These are phyloP conservation scores for Grosmannia clavigera DNA, from an alignment of 2,329 filamentous ascomycete genomes.

Conservation along the genomic window DNA sequence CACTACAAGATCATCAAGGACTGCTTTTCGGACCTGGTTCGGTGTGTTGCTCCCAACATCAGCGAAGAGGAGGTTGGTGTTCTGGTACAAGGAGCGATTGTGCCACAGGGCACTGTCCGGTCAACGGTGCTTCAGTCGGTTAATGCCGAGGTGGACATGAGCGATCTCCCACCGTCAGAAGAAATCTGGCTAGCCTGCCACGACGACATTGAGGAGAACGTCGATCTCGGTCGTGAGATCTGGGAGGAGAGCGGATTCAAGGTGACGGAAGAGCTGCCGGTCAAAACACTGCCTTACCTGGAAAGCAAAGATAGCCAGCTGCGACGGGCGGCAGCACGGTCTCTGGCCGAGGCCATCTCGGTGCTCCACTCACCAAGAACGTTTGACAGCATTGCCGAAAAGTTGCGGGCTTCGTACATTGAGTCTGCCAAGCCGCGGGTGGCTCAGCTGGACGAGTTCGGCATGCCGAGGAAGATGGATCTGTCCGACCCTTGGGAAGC, in stretches of 20 bases:
- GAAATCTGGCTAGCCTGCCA: conserved; percentile 92
- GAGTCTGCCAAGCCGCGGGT: conserved; percentile 72
- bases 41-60: conserved; percentile 76
- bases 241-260: conserved; percentile 89
- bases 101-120: conserved; percentile 67
- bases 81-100: conserved; percentile 67
- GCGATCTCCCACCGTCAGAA: conserved; percentile 70
- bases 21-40: conserved; percentile 74
- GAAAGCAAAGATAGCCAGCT: conserved; percentile 70
- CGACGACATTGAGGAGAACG: conserved; percentile 81
- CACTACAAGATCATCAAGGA: conserved; percentile 95
- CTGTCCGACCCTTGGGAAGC: conserved; percentile 83
- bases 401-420: conserved; percentile 58
- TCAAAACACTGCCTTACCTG: conserved; percentile 64
- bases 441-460: conserved; percentile 80
- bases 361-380: conserved; percentile 45
- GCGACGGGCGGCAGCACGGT: conserved; percentile 68
- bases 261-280: conserved; percentile 51
- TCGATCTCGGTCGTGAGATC: conserved; percentile 69
- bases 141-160: conserved; percentile 83
- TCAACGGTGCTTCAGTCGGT: conserved; percentile 81
- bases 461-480: conserved; percentile 86
- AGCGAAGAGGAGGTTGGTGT: conserved; percentile 57
- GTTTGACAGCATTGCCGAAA: conserved; percentile 37
- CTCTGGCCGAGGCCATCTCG: conserved; percentile 62